Evolutionary conservation across 495 filamentous ascomycete species (phyloP).

Genomic region (Aspergillus bertholletiae): DNA sequence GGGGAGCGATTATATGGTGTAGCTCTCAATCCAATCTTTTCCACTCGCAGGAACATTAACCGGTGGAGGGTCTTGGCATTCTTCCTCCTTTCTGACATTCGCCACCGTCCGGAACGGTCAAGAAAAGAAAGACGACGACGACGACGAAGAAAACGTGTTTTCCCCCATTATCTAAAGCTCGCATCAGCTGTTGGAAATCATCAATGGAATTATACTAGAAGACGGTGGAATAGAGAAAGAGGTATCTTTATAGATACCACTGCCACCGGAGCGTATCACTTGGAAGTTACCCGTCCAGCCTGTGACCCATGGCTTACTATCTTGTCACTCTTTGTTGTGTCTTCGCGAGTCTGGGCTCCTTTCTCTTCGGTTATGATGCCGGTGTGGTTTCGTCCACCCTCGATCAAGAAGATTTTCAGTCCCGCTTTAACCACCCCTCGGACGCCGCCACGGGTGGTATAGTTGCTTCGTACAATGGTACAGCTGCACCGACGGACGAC

Average conservation of each 20-base stretch:
- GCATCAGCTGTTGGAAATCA: background rate
- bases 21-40: background rate
- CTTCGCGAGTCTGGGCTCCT: conserved; percentile 57
- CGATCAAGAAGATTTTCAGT: conserved; percentile 38
- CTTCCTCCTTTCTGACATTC: background rate
- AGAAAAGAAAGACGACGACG: too few species aligned
- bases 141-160: background rate
- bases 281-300: background rate
- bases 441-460: conserved; percentile 46
- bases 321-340: conserved; percentile 43
- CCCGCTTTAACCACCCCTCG: conserved; percentile 35
- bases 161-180: background rate
- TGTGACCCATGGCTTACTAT: conserved; percentile 23
- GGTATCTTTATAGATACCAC: background rate
- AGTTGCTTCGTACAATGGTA: conserved; percentile 48
- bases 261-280: too few species aligned
- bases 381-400: conserved; percentile 54
- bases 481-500: background rate
- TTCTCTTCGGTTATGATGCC: conserved; percentile 51
- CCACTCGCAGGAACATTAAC: background rate
- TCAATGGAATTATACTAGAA: background rate
- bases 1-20: too few species aligned
- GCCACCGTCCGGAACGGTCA: background rate
- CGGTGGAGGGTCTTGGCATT: background rate
- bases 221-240: background rate